phyloP scores from a whole-genome alignment of 1,284 basidiomycete species.

The Puccinia triticina region DNA sequence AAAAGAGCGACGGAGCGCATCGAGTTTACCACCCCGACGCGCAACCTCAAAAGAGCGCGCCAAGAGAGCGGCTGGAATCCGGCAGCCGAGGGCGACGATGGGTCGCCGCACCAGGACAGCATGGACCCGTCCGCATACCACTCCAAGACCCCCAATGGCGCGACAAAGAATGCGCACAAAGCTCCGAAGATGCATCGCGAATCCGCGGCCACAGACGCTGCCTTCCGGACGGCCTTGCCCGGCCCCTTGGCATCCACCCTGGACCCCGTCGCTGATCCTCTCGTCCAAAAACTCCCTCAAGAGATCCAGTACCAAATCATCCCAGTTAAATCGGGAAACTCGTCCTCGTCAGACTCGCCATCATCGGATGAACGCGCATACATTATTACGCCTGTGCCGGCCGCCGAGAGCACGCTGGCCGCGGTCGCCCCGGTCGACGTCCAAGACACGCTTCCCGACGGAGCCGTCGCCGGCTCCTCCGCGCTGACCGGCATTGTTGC shows the following conservation, averaged over 20 bases:
- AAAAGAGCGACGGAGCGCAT: slow-evolving; percentile 11
- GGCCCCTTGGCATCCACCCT: not conserved
- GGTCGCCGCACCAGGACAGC: not conserved
- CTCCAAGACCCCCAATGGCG: not conserved
- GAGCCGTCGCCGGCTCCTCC: not conserved
- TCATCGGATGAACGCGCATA: not conserved
- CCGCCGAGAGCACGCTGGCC: not conserved
- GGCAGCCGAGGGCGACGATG: not conserved
- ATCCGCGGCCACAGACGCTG: not conserved
- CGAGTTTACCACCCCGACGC: not conserved
- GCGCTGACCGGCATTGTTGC: not conserved
- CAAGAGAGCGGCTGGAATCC: slow-evolving; percentile 7
- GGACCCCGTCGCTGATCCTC: not conserved
- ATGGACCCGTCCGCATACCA: not conserved
- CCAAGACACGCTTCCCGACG: not conserved
- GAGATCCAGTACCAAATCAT: slow-evolving; percentile 20
- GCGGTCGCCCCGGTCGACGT: not conserved
- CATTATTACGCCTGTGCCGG: not conserved
- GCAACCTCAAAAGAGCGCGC: not conserved
- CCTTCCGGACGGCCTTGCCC: not conserved
- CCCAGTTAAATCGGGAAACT: not conserved
- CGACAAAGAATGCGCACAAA: not conserved
- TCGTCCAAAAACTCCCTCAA: not conserved
- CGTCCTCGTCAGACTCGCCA: not conserved
- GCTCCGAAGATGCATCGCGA: not conserved